Evolutionary conservation across 2,329 filamentous ascomycete species (phyloP).

Genomic region (Tolypocladium pustulatum): DNA sequence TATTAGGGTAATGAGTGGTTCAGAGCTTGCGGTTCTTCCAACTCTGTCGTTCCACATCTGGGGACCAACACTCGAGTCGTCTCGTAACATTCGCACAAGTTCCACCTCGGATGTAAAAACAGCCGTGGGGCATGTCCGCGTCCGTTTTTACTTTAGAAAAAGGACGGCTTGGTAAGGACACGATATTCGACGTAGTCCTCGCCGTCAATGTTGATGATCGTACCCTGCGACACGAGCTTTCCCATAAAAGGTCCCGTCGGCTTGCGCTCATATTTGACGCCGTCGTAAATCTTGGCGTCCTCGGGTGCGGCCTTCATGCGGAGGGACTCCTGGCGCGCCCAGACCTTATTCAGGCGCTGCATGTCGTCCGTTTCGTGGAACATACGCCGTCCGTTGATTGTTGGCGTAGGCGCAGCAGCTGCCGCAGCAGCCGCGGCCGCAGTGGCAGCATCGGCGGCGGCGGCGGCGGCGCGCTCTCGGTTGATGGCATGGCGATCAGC

Average conservation of each 20-base stretch:
- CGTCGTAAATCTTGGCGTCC: constrained; percentile 46
- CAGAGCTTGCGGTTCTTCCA: neutral
- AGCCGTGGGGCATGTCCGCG: neutral
- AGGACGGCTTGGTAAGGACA: constrained; percentile 52
- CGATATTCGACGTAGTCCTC: constrained; percentile 59
- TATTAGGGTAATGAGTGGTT: neutral
- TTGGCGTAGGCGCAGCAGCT: constrained; percentile 4
- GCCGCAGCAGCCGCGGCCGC: constrained; percentile 13
- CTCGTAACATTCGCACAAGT: neutral
- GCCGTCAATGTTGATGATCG: constrained; percentile 53
- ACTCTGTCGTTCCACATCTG: neutral
- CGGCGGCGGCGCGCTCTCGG: constrained; percentile 25
- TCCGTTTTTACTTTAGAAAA: constrained; percentile 32
- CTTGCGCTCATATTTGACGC: constrained; percentile 54
- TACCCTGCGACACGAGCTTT: constrained; percentile 51
- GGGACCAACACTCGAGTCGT: neutral
- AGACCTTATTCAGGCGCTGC: constrained; percentile 43
- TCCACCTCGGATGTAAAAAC: neutral
- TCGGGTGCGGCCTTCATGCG: constrained; percentile 32
- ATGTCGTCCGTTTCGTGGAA: constrained; percentile 39
- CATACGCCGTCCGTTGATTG: constrained; percentile 17
- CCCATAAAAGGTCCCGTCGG: constrained; percentile 49
- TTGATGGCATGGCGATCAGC: constrained; percentile 36
- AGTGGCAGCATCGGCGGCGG: constrained; percentile 20
- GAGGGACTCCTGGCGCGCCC: constrained; percentile 41